Percentiles rank a stretch among this genome's conserved stretches.
phyloP scores from a whole-genome alignment of 768 basidiomycete genomes.

The Pleurotus djamor region DNA sequence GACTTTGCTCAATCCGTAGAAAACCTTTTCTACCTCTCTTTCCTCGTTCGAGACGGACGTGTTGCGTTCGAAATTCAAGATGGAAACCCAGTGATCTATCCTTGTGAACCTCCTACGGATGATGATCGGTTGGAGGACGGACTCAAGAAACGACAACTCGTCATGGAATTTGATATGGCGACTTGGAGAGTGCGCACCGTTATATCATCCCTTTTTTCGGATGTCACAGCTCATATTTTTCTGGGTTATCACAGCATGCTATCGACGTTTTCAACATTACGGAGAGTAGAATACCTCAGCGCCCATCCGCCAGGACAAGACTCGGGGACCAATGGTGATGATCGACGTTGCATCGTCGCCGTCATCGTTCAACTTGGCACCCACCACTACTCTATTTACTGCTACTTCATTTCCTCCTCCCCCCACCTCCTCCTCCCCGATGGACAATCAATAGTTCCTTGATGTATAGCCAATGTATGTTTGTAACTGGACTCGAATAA shows the following conservation, averaged over 20 bases:
- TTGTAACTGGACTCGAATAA: too few relatives aligned
- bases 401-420: too few relatives aligned
- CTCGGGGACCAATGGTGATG: constrained; percentile 74
- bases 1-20: constrained; percentile 95
- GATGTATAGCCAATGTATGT: too few relatives aligned
- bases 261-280: constrained; percentile 85
- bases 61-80: constrained; percentile 70
- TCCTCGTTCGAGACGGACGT: constrained; percentile 84
- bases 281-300: constrained; percentile 71
- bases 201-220: too few relatives aligned
- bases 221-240: too few relatives aligned
- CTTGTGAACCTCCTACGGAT: constrained; percentile 61
- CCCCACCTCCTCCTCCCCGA: too few relatives aligned
- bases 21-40: constrained; percentile 94
- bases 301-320: constrained; percentile 54
- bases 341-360: too few relatives aligned
- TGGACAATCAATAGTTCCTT: too few relatives aligned
- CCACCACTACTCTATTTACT: too few relatives aligned
- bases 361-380: too few relatives aligned
- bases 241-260: constrained; percentile 66
- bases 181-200: constrained; percentile 72
- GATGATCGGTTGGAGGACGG: constrained; percentile 59
- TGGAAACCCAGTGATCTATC: constrained; percentile 70
- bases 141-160: constrained; percentile 77
- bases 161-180: constrained; percentile 89